phyloP scores from a whole-genome alignment of 176 grass and related monocot species.

The Tillandsia leiboldiana region DNA sequence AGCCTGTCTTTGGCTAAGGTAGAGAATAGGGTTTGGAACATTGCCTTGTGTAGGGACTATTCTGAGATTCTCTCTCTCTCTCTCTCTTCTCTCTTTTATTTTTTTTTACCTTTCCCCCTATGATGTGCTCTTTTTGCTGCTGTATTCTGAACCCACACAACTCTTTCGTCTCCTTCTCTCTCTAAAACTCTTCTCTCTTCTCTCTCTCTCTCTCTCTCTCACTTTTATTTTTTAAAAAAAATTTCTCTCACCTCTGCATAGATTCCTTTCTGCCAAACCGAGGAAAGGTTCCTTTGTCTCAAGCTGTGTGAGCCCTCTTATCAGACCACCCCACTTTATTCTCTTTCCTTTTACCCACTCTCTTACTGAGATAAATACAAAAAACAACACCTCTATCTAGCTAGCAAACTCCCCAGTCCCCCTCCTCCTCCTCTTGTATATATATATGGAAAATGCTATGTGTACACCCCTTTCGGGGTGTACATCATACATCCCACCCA shows the following conservation, averaged over 20 bases:
- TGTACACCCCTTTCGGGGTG: no score
- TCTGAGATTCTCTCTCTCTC: background rate
- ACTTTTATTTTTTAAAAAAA: no score
- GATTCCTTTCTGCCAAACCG: conserved; percentile 6
- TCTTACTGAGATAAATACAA: background rate
- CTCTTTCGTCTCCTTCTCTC: background rate
- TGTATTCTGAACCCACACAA: background rate
- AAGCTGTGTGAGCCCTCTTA: background rate
- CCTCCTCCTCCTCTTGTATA: no score
- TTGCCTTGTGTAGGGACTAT: background rate
- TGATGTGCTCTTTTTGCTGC: background rate
- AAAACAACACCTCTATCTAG: background rate
- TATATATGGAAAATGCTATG: no score
- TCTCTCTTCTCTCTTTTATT: background rate
- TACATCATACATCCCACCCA: no score
- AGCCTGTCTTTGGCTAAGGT: conserved; percentile 5
- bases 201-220: background rate
- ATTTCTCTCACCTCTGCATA: background rate
- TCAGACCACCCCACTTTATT: background rate
- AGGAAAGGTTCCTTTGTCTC: conserved; percentile 3
- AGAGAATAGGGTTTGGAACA: background rate
- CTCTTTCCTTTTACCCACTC: background rate
- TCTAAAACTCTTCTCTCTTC: background rate
- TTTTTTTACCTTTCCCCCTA: background rate
- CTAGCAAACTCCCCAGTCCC: no score